Conservation (phyloP, 208 protist genomes). For the Leishmania arabica region DNA sequence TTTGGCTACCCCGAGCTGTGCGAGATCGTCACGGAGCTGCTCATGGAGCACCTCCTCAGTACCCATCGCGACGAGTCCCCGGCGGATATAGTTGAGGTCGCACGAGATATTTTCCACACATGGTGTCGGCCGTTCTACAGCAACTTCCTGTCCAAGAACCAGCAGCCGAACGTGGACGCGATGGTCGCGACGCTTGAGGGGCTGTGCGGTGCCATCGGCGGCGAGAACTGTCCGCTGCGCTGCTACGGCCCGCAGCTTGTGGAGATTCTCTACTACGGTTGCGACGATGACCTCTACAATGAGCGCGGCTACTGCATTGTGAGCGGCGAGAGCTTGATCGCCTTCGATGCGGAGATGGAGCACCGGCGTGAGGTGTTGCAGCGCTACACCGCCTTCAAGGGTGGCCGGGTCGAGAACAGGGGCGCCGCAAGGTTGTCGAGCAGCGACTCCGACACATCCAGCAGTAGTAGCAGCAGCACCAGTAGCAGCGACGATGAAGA, state of each 20-base stretch:
- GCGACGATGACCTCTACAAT: constrained; percentile 68
- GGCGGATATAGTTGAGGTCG: constrained; percentile 26
- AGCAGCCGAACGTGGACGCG: constrained; percentile 49
- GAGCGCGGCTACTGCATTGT: constrained; percentile 85
- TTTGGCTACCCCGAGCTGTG: constrained; percentile 66
- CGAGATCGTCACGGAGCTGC: constrained; percentile 71
- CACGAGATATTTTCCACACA: constrained; percentile 50
- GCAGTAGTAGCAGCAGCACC: not conserved
- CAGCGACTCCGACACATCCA: constrained; percentile 13
- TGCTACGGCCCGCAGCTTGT: constrained; percentile 50
- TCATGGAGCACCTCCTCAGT: constrained; percentile 58
- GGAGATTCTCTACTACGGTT: constrained; percentile 75
- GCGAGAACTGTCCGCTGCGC: constrained; percentile 50
- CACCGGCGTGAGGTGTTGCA: constrained; percentile 31
- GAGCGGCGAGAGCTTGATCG: constrained; percentile 62
- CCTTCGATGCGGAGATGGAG: constrained; percentile 56
- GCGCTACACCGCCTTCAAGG: constrained; percentile 38
- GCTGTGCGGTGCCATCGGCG: constrained; percentile 55
- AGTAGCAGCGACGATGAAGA: constrained; percentile 23
- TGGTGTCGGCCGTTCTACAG: constrained; percentile 79
- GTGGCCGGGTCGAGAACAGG: not conserved
- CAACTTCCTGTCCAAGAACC: constrained; percentile 45
- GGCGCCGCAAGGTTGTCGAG: constrained; percentile 10
- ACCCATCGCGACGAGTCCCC: constrained; percentile 30
- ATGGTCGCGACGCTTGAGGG: constrained; percentile 80